Conservation (phyloP, 352 stramenopile species). For the Phytophthora pini region DNA sequence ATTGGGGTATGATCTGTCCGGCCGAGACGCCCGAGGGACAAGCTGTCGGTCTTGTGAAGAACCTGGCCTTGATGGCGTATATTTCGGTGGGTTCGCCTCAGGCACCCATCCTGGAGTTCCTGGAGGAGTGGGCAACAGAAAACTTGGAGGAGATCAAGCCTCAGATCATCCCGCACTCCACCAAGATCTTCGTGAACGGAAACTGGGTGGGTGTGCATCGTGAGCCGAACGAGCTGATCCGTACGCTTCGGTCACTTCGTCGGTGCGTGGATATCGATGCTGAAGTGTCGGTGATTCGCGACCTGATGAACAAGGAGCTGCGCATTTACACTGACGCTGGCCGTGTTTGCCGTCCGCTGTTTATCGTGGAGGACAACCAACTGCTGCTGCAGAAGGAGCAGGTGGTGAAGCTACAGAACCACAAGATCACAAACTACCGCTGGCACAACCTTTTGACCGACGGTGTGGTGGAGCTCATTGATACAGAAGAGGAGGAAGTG, state of each 20-base stretch:
- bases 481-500: slow-evolving; percentile 99
- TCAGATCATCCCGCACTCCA: slow-evolving; percentile 97
- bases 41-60: slow-evolving; percentile 97
- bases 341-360: slow-evolving; percentile 98
- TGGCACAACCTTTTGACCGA: slow-evolving; percentile 93
- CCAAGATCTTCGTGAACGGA: slow-evolving; percentile 99
- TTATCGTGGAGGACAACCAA: slow-evolving; percentile 98
- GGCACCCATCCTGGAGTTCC: slow-evolving; percentile 97
- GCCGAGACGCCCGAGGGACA: slow-evolving; percentile 97
- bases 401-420: slow-evolving; percentile 95
- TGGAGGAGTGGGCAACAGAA: slow-evolving; percentile 99
- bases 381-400: slow-evolving; percentile 97
- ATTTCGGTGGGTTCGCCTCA: slow-evolving; percentile 95
- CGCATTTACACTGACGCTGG: slow-evolving; percentile 99
- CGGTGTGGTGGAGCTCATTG: slow-evolving; percentile 98
- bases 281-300: slow-evolving; percentile 98
- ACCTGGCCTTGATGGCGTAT: slow-evolving; percentile 99
- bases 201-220: slow-evolving; percentile 99
- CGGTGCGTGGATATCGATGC: slow-evolving; percentile 98
- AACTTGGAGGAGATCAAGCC: slow-evolving; percentile 98
- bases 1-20: slow-evolving; percentile 99
- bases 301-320: slow-evolving; percentile 98
- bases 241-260: slow-evolving; percentile 94
- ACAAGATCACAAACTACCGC: slow-evolving; percentile 90
- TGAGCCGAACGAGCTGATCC: slow-evolving; percentile 96